Evolutionary conservation across 306 rosid genomes (phyloP).

Genomic region (Medicago truncatula): MtrunA17r5.0-ANR NC_053046.1:43031001-43031500

Average conservation of each 20-base stretch:
- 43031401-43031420: slow-evolving; percentile 42
- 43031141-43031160: no score
- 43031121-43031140: not conserved
- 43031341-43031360: slow-evolving; percentile 48
- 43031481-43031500: not conserved
- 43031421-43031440: slow-evolving; percentile 34
- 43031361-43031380: slow-evolving; percentile 52
- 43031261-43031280: slow-evolving; percentile 28
- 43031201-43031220: no score
- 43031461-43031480: slow-evolving; percentile 24
- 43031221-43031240: slow-evolving; percentile 49
- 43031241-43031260: slow-evolving; percentile 38
- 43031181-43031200: no score
- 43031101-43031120: slow-evolving; percentile 19
- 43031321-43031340: slow-evolving; percentile 44
- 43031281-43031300: slow-evolving; percentile 26
- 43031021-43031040: not conserved
- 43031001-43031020: not conserved
- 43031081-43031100: not conserved
- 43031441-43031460: slow-evolving; percentile 27
- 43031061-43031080: not conserved
- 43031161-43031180: no score
- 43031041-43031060: no score
- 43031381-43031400: slow-evolving; percentile 47
- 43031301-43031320: slow-evolving; percentile 49